These are phyloP conservation scores for Blepharisma japonicum DNA, from an alignment of 73 alveolate genomes.

Conservation along the genomic window DNA sequence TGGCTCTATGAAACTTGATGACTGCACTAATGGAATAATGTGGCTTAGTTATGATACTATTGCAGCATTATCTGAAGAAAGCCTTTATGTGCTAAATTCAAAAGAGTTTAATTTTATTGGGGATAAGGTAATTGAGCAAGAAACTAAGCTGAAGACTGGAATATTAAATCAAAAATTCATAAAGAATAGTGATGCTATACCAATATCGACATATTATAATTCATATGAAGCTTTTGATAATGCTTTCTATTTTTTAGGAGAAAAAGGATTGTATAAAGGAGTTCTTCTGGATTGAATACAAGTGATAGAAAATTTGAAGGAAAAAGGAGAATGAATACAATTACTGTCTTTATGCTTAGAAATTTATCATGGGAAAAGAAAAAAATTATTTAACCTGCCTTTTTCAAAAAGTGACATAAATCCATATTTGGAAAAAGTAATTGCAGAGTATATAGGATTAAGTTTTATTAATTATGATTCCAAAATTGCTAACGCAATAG, in stretches of 20 bases:
- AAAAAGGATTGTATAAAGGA: conserved; percentile 15
- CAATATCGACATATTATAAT: neutral
- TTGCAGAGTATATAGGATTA: conserved; percentile 25
- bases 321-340: conserved; percentile 22
- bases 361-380: conserved; percentile 23
- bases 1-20: neutral
- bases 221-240: neutral
- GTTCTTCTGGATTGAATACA: neutral
- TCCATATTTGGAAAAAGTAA: neutral
- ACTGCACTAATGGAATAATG: neutral
- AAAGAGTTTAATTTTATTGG: too few species aligned
- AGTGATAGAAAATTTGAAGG: neutral
- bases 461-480: neutral
- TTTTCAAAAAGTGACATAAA: neutral
- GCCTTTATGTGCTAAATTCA: too few species aligned
- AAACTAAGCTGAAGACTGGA: neutral
- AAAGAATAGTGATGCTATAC: neutral
- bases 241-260: conserved; percentile 2
- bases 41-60: neutral
- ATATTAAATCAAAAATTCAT: neutral
- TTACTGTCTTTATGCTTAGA: neutral
- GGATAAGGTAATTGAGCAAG: neutral
- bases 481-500: neutral
- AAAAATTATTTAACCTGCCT: neutral
- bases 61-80: neutral